Percentiles rank a stretch among this genome's conserved stretches.
phyloP scores from a whole-genome alignment of 139 green algal genomes.

The Ettlia oleoabundans region DNA sequence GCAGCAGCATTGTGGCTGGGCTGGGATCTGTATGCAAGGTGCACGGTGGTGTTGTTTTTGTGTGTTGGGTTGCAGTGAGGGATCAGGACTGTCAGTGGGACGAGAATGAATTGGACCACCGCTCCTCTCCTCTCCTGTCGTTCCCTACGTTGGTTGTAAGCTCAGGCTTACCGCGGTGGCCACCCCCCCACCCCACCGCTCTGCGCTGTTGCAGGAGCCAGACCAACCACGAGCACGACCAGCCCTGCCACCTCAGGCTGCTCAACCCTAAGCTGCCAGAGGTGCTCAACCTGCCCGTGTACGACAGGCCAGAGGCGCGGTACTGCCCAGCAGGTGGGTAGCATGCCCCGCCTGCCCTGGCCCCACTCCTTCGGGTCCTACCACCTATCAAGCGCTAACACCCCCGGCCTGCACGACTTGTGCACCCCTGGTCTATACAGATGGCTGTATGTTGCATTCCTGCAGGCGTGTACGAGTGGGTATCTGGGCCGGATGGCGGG shows the following conservation, averaged over 20 bases:
- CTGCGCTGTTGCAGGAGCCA: slow-evolving; percentile 46
- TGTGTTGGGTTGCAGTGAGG: background rate
- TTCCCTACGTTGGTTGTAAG: background rate
- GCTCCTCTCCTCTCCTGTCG: too few relatives aligned
- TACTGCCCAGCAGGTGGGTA: slow-evolving; percentile 74
- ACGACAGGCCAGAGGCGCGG: slow-evolving; percentile 78
- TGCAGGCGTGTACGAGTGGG: slow-evolving; percentile 93
- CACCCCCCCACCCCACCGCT: background rate
- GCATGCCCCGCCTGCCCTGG: background rate
- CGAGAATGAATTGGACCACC: too few relatives aligned
- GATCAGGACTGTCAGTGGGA: too few relatives aligned
- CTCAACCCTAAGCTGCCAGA: slow-evolving; percentile 62
- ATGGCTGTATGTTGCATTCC: background rate
- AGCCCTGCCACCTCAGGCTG: slow-evolving; percentile 88
- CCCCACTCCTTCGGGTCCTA: too few relatives aligned
- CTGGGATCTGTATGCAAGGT: background rate
- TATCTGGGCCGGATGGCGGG: slow-evolving; percentile 31
- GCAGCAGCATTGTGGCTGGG: too few relatives aligned
- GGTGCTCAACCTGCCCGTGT: slow-evolving; percentile 79
- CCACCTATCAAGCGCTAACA: too few relatives aligned
- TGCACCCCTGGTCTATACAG: background rate
- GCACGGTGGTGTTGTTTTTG: background rate
- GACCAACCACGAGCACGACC: slow-evolving; percentile 97
- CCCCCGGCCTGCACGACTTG: too few relatives aligned
- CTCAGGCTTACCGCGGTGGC: background rate